Base-by-base conservation (phyloP, 2,329 filamentous ascomycete genomes). In the Colletotrichum orbiculare region DNA sequence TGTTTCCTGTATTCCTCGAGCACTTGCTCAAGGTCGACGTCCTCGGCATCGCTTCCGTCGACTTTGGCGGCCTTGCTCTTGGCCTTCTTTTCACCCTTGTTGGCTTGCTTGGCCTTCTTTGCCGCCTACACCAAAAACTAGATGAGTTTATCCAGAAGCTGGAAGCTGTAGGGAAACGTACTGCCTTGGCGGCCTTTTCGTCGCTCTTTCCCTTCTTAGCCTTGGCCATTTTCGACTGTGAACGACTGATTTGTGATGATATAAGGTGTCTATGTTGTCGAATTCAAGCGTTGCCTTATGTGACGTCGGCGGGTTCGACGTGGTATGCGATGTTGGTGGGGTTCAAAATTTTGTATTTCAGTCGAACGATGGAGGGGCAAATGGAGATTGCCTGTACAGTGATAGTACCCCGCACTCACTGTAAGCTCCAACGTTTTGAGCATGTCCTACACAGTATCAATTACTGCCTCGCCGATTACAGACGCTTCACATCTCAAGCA, bases 1-100 rank as follows among this genome's bases (percentile, higher is more conserved):
- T 94, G 91, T 75, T 92, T 92, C 70, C 92, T 92, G 79, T 97
- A 98, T 76, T 97, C 93, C 49, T 95, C 94, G 35, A 99, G 88
- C 48, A 99, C 94, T 49, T 91, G 90, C 74, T 99, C 96, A 42
- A 99, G 86, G 78, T 98, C 96, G 12, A 96, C 89, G 71, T 97
- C 94, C 76, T 98, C 95, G 52, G 86, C 92, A 75, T 97, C 95
- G 74, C 92, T 95, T 76, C 94, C 94, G 35, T 91, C 91, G 61
- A 84, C 76, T 76, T 93, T 89, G 70, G 92, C 87, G 12, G 83
- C 82, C 77, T 91, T 92, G 55, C 76, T 81, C 72, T 94, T 94
- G 71, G 86, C 83, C 78, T 94, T 96, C 77, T 96, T 97, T 73
- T 96, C 93, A 35, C 91, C 90, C 76, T 97, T 97, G 78, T 92